Evolutionary conservation across 306 rosid species (phyloP), one percentile per base, ranked within the genome.

Genomic region (Neltuma alba): DNA sequence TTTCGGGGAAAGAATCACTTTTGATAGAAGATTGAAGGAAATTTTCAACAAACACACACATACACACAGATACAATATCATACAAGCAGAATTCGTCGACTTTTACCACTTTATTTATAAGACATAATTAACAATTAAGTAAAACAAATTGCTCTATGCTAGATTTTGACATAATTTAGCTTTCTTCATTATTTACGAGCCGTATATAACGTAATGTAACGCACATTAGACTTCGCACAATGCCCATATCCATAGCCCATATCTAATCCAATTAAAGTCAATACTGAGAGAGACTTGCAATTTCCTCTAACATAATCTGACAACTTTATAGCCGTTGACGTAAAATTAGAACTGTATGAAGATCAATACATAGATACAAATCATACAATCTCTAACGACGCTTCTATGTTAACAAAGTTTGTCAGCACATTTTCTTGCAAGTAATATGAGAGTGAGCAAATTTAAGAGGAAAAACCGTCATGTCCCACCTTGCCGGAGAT

Each of bases 401-500:
- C 84, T 75, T 80, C 71, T 75, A 75, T 77, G 81, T 83, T 84
- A 79, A 79, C 77, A 79, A 44, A 57, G 74, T 72, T 84, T 28
- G 73, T 65, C 65, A 75, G 73, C 68, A 74, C 50, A 36, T 78
- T 66, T 75, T 72, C 84, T 84, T 42, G 84, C 80, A 75, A 81
- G 58, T 47, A 68, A 81, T 74, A 86, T 75, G 79, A 80, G 70
- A 81, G 64, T 67, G 61, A 57, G 63, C 9, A 48, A 44, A 83
- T 61, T 63, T 5, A 61, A 41, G 16, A 66, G 23, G 66, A 79
- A 80, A 62, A 13, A 62, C 40, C 48, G 48, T 65, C 13, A 47
- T 67, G 78, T 27, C 85, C 78, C 82, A 83, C 74, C 92, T 91
- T 95, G 87, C 80, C 84, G n/a, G 96, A 76, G 78, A 31, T 89